A percentile compares a stretch with the other conserved stretches of the same genome.
phyloP scores from a whole-genome alignment of 352 stramenopile species.

The Pythium aristosporum region DNA sequence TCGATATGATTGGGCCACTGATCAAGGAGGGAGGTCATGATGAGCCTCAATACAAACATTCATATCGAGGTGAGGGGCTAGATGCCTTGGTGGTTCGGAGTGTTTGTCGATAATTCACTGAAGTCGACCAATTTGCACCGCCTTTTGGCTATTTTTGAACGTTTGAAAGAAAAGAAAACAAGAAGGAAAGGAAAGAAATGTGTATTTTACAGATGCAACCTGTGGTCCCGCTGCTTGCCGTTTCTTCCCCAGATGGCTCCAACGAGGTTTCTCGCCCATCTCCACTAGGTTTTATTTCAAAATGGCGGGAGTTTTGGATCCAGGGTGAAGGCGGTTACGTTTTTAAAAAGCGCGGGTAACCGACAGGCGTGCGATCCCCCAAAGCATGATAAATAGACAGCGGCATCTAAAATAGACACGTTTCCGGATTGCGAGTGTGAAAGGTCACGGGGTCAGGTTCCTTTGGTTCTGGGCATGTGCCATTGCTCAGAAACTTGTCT shows the following conservation, averaged over 20 bases:
- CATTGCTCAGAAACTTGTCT: not conserved
- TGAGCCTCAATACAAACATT: conserved; percentile 8
- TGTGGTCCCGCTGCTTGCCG: conserved; percentile 23
- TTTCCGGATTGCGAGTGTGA: not conserved
- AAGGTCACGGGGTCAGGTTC: not conserved
- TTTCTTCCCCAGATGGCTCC: conserved; percentile 18
- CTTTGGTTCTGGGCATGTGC: not conserved
- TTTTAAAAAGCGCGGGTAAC: conserved; percentile 36
- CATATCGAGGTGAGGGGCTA: conserved; percentile 4
- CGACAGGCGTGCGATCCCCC: conserved; percentile 7
- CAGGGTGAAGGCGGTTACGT: conserved; percentile 11
- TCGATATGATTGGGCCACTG: conserved; percentile 20
- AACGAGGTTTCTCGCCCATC: conserved; percentile 23
- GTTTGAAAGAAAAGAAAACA: conserved; percentile 35
- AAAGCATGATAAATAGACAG: conserved; percentile 21
- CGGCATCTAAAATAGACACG: conserved; percentile 19
- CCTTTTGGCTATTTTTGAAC: conserved; percentile 38
- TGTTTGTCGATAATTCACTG: conserved; percentile 16
- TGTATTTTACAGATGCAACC: conserved; percentile 27
- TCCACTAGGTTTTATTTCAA: conserved; percentile 19
- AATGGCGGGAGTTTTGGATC: conserved; percentile 27
- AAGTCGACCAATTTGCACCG: conserved; percentile 17
- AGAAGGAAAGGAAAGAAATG: conserved; percentile 23
- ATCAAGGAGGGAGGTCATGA: conserved; percentile 20
- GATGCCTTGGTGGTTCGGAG: conserved; percentile 16